Evolutionary conservation across 2,329 filamentous ascomycete species (phyloP), one percentile per base, ranked within the genome.

Genomic region (Aspergillus eucalypticola): DNA sequence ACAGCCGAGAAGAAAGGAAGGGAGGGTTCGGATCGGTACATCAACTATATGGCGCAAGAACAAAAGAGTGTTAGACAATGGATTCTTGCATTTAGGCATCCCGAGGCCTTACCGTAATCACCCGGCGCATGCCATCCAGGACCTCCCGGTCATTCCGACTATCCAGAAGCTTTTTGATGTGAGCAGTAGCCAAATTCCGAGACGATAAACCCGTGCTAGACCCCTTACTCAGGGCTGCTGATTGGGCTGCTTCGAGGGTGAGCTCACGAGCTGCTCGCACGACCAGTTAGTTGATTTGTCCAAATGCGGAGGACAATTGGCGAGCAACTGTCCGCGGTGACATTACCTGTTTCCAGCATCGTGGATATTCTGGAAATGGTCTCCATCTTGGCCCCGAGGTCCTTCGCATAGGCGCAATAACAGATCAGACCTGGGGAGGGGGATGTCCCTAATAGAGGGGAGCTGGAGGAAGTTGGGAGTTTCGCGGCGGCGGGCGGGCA

Each of bases 1-100:
- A 99, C 90, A 23, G 92, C 90, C n/a, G 94, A 96, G 82, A 99
- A 99, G 83, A 94, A 96, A 21, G 91, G 88, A 2, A 96, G 83
- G 60, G 92, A 96, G 67, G 91, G 89, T 75, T 96, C 91, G 69
- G 90, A 88, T 67, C 88, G 88, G 79, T 97, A 98, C 87, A 96
- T 96, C 90, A 98, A 94, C 92, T 96, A 49, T 54, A 11, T 7
- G 17, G 50, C 21, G 50, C 39, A 39, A 55, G 23, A 23, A n/a
- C 21, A 56, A 19, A 59, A 48, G 52, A 55, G 39, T 60, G 66
- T 67, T 58, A 68, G 64, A 41, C 49, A 60, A 35, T 60, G 39
- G 29, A 59, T 48, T 41, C 21, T 44, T 52, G 53, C 32, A 35
- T 35, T 27, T 52, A 29, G 38, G 35, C 44, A 38, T 46, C 50